Conservation (phyloP, 495 filamentous ascomycete species). For the Aspergillus steynii region DNA sequence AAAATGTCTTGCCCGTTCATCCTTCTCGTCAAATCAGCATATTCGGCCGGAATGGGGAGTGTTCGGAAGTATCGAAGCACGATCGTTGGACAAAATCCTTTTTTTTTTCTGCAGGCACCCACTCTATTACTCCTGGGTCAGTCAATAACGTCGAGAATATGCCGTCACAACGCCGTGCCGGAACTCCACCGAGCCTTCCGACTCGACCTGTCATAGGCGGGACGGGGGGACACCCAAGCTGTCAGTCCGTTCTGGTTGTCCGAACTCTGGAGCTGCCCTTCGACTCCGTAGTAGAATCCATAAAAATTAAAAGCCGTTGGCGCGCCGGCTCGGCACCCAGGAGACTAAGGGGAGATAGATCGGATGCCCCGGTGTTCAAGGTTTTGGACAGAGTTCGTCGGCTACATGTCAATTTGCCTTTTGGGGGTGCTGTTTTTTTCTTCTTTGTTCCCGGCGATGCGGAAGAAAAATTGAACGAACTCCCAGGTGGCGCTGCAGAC, state of each 20-base stretch:
- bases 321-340: slow-evolving; percentile 6
- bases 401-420: background rate
- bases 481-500: background rate
- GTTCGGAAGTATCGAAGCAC: background rate
- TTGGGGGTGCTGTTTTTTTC: background rate
- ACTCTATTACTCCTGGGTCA: slow-evolving; percentile 11
- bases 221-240: slow-evolving; percentile 1
- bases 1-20: background rate
- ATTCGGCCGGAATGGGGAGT: slow-evolving; percentile 15
- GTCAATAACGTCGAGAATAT: slow-evolving; percentile 1
- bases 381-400: background rate
- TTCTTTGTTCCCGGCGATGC: background rate
- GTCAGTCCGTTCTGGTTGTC: background rate
- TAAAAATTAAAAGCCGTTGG: slow-evolving; percentile 5
- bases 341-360: slow-evolving; percentile 5
- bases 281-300: background rate
- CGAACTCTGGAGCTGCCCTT: slow-evolving; percentile 11
- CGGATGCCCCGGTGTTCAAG: slow-evolving; percentile 8
- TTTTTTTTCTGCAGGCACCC: slow-evolving; percentile 8
- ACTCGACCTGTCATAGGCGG: slow-evolving; percentile 6
- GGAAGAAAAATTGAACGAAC: background rate
- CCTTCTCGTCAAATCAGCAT: slow-evolving; percentile 4
- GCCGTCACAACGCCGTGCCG: background rate
- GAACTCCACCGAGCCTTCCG: background rate
- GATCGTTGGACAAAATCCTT: background rate